A percentile compares a stretch with the other conserved stretches of the same genome.
phyloP scores from a whole-genome alignment of 805 yeast genomes.

The Ogataea pilisensis region DNA sequence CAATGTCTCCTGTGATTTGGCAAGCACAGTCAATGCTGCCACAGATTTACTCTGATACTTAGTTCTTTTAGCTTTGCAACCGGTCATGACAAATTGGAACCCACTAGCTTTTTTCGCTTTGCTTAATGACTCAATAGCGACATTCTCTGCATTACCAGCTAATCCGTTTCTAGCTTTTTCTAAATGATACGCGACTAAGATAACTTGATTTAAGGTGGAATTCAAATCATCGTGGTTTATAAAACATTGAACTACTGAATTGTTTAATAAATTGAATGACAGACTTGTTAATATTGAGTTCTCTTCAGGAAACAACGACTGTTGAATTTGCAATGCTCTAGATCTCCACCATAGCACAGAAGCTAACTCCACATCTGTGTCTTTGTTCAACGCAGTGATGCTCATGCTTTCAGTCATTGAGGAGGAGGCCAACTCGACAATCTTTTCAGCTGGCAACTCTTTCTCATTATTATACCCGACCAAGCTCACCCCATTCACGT shows the following conservation, averaged over 20 bases:
- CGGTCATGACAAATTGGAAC: slow-evolving; percentile 67
- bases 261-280: slow-evolving; percentile 37
- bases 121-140: slow-evolving; percentile 49
- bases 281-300: slow-evolving; percentile 40
- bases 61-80: slow-evolving; percentile 85
- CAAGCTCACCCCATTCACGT: no score
- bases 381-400: slow-evolving; percentile 9
- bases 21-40: slow-evolving; percentile 72
- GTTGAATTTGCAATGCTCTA: slow-evolving; percentile 60
- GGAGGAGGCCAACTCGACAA: slow-evolving; percentile 11
- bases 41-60: slow-evolving; percentile 71
- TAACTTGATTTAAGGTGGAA: slow-evolving; percentile 24
- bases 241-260: slow-evolving; percentile 32
- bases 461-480: no score
- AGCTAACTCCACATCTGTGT: slow-evolving; percentile 37
- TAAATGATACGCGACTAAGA: slow-evolving; percentile 49
- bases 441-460: slow-evolving; percentile 16
- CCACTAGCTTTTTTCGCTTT: slow-evolving; percentile 57
- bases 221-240: slow-evolving; percentile 28
- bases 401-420: not conserved
- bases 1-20: slow-evolving; percentile 42
- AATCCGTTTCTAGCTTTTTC: slow-evolving; percentile 66
- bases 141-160: slow-evolving; percentile 60
- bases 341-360: slow-evolving; percentile 73
- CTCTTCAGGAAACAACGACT: slow-evolving; percentile 60